Percentiles rank a stretch among this genome's conserved stretches.
These are phyloP conservation scores for Echinochloa phyllopogon DNA, from an alignment of 176 grass and related monocot genomes.

Conservation along the genomic window DNA sequence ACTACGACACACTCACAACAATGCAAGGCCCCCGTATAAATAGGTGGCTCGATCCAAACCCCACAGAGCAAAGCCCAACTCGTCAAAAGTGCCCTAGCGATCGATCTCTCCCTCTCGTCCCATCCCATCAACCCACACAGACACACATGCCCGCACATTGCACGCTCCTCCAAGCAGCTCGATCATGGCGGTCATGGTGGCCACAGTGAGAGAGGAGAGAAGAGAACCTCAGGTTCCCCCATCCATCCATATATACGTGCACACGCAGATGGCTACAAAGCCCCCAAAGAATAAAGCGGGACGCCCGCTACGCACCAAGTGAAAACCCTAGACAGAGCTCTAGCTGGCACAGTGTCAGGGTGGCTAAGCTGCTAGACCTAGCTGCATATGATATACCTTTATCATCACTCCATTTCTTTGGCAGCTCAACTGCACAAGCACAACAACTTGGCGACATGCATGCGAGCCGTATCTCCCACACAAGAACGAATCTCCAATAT, in stretches of 20 bases:
- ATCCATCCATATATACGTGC: conserved; percentile 36
- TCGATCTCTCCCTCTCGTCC: not conserved
- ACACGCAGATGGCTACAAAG: conserved; percentile 50
- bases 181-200: not conserved
- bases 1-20: not conserved
- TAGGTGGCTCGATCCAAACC: conserved; percentile 6
- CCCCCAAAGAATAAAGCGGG: conserved; percentile 40
- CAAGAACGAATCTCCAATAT: not conserved
- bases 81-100: conserved; percentile 4
- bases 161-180: conserved; percentile 41
- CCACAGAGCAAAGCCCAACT: not conserved
- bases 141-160: conserved; percentile 48
- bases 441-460: not conserved
- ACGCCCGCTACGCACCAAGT: conserved; percentile 57
- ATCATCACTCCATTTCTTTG: not conserved
- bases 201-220: too few relatives aligned
- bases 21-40: conserved; percentile 14
- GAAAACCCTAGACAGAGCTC: conserved; percentile 56
- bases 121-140: not conserved
- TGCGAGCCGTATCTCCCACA: not conserved
- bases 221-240: conserved; percentile 27
- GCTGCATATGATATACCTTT: not conserved
- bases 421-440: not conserved
- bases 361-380: not conserved
- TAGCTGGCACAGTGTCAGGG: conserved; percentile 72